Base-by-base conservation (phyloP, 306 rosid genomes). In the Dalbergia cultrata region DNA sequence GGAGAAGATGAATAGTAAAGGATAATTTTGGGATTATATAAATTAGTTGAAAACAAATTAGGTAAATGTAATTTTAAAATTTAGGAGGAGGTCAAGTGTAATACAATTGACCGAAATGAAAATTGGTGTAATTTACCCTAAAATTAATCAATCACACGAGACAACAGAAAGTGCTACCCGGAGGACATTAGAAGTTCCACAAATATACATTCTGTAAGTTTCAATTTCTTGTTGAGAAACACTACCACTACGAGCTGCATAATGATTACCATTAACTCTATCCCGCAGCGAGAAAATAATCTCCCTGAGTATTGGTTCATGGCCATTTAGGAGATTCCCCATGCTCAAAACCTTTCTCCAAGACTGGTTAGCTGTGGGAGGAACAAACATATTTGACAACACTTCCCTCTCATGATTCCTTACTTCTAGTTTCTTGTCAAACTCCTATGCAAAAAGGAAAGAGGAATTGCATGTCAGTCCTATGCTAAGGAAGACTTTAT, bases 281-380 rank as follows among this genome's bases (percentile, higher is more conserved):
- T 93, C 98, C 0, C 86, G 90, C 56, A 88, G 69, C 14, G 92
- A 89, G 83, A 95, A 93, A 67, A 95, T 76, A 56, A 90, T 93
- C 85, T 95, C 99, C 81, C 99, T 86, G 81, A 89, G 71, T 70
- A 93, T 73, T 37, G 99, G 94, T 87, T 95, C 98, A 43, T 91
- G 98, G n/a, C 99, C 98, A 58, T 91, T 95, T 82, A 95, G 94
- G 86, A 93, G 97, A 89, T 95, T 95, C n/a, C 98, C 99, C 97
- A 95, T 86, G 97, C 98, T 93, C 77, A 93, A 74, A 59, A 95
- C 96, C 85, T 89, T 93, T 83, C 99, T 88, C 99, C 99, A 93
- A 22, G 96, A 93, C 78, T 91, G 99, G 86, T 92, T 95, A 0
- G 99, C 98, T 2, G 92, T 88, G 9, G 99, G 99, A 82, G 89